Percentiles rank a stretch among this genome's conserved stretches.
These are phyloP conservation scores for Aurifilum marmelostoma DNA, from an alignment of 2,329 filamentous ascomycete species.

Conservation along the genomic window DNA sequence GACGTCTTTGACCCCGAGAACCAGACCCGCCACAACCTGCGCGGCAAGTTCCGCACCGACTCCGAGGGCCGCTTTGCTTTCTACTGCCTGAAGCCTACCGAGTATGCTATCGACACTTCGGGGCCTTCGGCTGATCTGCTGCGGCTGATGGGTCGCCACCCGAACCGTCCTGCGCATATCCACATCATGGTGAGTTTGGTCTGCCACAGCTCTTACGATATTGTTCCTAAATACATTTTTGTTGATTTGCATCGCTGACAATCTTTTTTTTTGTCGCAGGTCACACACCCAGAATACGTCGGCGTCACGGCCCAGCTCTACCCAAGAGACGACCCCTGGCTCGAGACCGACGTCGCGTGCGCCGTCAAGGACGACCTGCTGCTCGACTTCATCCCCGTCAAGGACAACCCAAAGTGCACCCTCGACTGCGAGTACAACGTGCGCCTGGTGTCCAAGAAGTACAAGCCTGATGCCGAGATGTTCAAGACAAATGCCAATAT, in stretches of 20 bases:
- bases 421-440: conserved; percentile 68
- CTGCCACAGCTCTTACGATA: background rate
- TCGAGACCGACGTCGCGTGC: conserved; percentile 45
- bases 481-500: conserved; percentile 13
- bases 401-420: conserved; percentile 61
- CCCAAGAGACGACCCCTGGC: conserved; percentile 59
- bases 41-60: conserved; percentile 66
- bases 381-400: conserved; percentile 13
- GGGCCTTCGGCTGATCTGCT: conserved; percentile 38
- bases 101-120: conserved; percentile 64
- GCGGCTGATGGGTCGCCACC: conserved; percentile 33
- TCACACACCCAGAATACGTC: conserved; percentile 58
- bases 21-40: conserved; percentile 64
- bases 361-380: conserved; percentile 30
- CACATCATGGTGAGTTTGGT: conserved; percentile 32
- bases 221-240: background rate
- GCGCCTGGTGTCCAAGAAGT: conserved; percentile 30
- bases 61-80: conserved; percentile 64
- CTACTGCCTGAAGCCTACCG: conserved; percentile 66
- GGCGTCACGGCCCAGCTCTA: conserved; percentile 71
- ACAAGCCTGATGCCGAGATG: conserved; percentile 12
- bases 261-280: background rate
- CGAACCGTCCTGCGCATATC: conserved; percentile 34
- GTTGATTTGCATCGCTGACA: background rate
- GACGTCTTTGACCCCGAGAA: conserved; percentile 65